phyloP scores from a whole-genome alignment of 2,329 filamentous ascomycete species.

The Sporothrix brasiliensis region DNA sequence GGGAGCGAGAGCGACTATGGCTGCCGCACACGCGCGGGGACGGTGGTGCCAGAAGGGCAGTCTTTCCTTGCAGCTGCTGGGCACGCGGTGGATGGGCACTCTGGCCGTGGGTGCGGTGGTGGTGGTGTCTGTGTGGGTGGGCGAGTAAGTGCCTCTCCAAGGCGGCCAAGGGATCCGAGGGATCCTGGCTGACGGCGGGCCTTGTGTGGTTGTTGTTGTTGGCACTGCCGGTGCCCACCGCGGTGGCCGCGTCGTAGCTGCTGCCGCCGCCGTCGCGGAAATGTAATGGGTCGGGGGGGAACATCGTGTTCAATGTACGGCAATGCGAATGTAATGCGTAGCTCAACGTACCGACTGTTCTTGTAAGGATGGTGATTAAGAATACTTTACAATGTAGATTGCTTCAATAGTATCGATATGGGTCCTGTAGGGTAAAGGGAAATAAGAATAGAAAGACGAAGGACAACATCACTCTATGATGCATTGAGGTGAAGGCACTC shows the following conservation, averaged over 20 bases:
- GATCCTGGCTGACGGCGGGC: conserved; percentile 9
- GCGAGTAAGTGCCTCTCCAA: conserved; percentile 31
- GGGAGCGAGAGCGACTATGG: not conserved
- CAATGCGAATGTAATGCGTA: not conserved
- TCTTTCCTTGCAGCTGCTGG: not conserved
- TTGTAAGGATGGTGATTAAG: not conserved
- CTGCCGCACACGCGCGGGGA: not conserved
- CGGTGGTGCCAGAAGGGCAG: not conserved
- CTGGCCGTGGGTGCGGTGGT: not conserved
- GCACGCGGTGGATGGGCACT: not conserved
- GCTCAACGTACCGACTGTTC: not conserved
- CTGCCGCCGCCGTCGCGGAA: not conserved
- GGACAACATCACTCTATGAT: no score
- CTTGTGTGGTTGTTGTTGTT: not conserved
- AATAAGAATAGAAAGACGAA: no score
- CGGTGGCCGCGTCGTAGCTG: not conserved
- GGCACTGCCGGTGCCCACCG: not conserved
- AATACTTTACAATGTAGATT: no score
- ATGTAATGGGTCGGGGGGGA: not conserved
- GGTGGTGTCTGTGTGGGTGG: conserved; percentile 11
- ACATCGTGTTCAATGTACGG: not conserved
- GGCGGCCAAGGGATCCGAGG: conserved; percentile 29
- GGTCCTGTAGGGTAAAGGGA: no score
- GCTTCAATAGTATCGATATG: no score
- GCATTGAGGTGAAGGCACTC: no score